Base-by-base conservation (phyloP, 768 basidiomycete species). In the Tricholoma terreum region DNA sequence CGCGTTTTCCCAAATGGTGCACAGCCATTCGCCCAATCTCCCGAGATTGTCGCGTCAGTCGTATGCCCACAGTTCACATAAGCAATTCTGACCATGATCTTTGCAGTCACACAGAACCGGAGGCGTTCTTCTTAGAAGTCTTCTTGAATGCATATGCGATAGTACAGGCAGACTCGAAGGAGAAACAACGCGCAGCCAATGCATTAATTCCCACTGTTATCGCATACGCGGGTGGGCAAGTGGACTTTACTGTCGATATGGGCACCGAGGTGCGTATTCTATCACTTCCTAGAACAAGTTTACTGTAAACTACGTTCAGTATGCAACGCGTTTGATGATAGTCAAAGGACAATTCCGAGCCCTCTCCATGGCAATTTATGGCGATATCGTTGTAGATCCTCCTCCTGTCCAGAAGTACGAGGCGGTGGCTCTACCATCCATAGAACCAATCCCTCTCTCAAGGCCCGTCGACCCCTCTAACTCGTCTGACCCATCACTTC, bases 271-370 rank as follows among this genome's bases (percentile, higher is more conserved):
- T 84, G 63, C 55, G 81, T 74, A 19, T 53, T 6, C 24, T 8
- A 49, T 43, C 8, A 15, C 21, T 11, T 43, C 21, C 35, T 7
- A 21, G 54, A 19, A 22, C 34, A 4, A n/a, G 31, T 22, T 54
- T 14, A 14, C 17, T 36, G 36, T 33, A 58, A 31, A 36, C 15
- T 10, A 10, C 43, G 14, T 35, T 15, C 66, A 90, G 87, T 84
- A 81, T 67, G 82, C 85, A 3, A 90, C 90, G 19, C 85, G 90
- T 43, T 75, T 92, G 30, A 85, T 93, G 80, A 88, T 92, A 56
- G 78, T 93, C 59, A 86, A 85, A 64, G 91, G 90, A n/a, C 75
- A 81, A 34, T 92, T 90, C 68, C 73, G 82, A 50, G 75, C 73
- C 57, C 72, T 89, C 17, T 89, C 89, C 11, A 73, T 89, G 63